Base-by-base conservation (phyloP, 257 asterid genomes). In the Cinchona pubescens region DNA sequence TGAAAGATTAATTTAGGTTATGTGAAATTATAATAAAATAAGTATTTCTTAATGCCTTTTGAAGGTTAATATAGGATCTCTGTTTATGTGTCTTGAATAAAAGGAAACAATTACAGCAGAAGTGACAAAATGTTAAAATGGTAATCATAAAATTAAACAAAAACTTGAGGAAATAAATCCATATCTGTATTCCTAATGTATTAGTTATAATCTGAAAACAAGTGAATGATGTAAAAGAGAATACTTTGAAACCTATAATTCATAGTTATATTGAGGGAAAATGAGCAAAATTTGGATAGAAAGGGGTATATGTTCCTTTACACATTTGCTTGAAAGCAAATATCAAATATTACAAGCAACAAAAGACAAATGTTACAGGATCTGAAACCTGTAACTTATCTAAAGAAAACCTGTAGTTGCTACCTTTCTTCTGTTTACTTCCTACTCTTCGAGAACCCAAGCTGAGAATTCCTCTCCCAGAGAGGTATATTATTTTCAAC, bases 361-460 rank as follows among this genome's bases (percentile, higher is more conserved):
- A n/a, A 45, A 79, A 71, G 5, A 82, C 67, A 69, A 76, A 80
- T 65, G 81, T 79, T 76, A 82, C 87, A 86, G 71, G 81, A 81
- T 69, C 77, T 66, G 73, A 83, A 86, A 88, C 88, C 85, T 51
- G 75, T 69, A 76, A 65, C 76, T 73, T 16, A 51, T 61, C 51
- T 66, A 29, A 83, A 66, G 4, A 72, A 75, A 79, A 78, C 77
- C 79, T 71, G 75, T 72, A 75, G 74, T 35, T 62, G 76, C 38
- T 84, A 75, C 37, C 37, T 73, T 74, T 67, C 66, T 27, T 68
- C 86, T 68, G 76, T 62, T 69, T 76, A 80, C 79, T 83, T 81
- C 81, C 76, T 64, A 72, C 49, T 78, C 86, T 78, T 86, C 83
- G 90, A 85, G 75, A 90, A 87, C 94, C 85, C 96, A 86, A 85